phyloP scores from a whole-genome alignment of 192 early-diverging fungal species.

The Entomortierella lignicola region DNA sequence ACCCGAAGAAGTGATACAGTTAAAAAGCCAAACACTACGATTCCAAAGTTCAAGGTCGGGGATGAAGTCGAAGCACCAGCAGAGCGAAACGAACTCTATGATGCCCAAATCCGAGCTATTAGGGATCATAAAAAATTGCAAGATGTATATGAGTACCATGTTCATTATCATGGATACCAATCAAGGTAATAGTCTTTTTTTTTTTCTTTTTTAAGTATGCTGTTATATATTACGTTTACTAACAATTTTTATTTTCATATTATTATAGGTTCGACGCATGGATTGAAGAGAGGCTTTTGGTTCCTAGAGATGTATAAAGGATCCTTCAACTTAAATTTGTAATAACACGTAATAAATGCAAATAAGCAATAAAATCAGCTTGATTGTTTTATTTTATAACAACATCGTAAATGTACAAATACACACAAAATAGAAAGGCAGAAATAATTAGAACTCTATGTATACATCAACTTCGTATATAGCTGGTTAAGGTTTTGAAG shows the following conservation, averaged over 20 bases:
- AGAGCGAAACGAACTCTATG: background rate
- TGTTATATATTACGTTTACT: background rate
- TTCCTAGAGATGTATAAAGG: background rate
- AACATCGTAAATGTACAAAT: background rate
- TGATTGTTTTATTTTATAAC: background rate
- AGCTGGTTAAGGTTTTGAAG: too few relatives aligned
- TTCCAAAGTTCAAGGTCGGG: slow-evolving; percentile 17
- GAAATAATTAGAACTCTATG: background rate
- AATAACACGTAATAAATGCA: too few relatives aligned
- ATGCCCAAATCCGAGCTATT: slow-evolving; percentile 3
- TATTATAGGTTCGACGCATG: slow-evolving; percentile 4
- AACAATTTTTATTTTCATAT: background rate
- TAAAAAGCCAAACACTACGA: background rate
- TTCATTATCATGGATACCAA: slow-evolving; percentile 18
- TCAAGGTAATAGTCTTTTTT: background rate
- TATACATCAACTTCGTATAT: background rate
- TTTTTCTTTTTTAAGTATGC: too few relatives aligned
- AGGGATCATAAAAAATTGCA: slow-evolving; percentile 8
- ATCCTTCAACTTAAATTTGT: too few relatives aligned
- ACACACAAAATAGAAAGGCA: background rate
- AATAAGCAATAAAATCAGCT: background rate
- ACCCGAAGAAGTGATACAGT: background rate
- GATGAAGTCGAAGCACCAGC: slow-evolving; percentile 14
- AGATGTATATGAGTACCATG: slow-evolving; percentile 22
- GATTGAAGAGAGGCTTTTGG: slow-evolving; percentile 7